A percentile compares a stretch with the other conserved stretches of the same genome.
These are phyloP conservation scores for Raddia distichophylla DNA, from an alignment of 176 grass and related monocot species.

Conservation along the genomic window DNA sequence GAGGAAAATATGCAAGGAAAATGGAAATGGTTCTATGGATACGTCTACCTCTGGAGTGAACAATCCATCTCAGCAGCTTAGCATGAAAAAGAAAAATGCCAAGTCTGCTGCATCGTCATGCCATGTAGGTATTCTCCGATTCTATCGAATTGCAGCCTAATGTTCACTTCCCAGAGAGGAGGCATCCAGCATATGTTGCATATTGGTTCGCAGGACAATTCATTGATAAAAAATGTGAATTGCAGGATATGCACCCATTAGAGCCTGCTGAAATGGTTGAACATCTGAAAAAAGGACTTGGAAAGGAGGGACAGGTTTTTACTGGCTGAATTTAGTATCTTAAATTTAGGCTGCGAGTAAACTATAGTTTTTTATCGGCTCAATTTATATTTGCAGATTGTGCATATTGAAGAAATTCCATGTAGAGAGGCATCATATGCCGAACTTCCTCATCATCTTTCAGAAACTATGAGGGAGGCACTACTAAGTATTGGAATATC, in stretches of 20 bases:
- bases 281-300: slow-evolving; percentile 82
- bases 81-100: slow-evolving; percentile 41
- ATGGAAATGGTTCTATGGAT: slow-evolving; percentile 40
- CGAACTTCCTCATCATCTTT: slow-evolving; percentile 67
- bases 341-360: not conserved
- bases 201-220: not conserved
- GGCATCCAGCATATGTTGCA: slow-evolving; percentile 22
- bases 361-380: not conserved
- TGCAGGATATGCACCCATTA: slow-evolving; percentile 60
- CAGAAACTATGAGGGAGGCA: slow-evolving; percentile 57
- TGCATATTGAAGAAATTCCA: slow-evolving; percentile 76
- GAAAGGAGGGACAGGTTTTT: slow-evolving; percentile 78
- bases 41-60: slow-evolving; percentile 33
- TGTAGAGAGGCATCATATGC: slow-evolving; percentile 59
- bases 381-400: slow-evolving; percentile 59
- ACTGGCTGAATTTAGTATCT: slow-evolving; percentile 18
- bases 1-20: slow-evolving; percentile 44
- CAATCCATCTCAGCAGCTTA: slow-evolving; percentile 36
- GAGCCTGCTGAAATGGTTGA: slow-evolving; percentile 80
- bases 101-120: slow-evolving; percentile 52
- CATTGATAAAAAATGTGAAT: slow-evolving; percentile 21
- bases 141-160: not conserved
- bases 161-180: slow-evolving; percentile 13
- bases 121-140: slow-evolving; percentile 47
- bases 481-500: slow-evolving; percentile 72